Percentiles rank a stretch among this genome's conserved stretches.
Conservation (phyloP, 306 rosid species). For the Corylus americana region DNA sequence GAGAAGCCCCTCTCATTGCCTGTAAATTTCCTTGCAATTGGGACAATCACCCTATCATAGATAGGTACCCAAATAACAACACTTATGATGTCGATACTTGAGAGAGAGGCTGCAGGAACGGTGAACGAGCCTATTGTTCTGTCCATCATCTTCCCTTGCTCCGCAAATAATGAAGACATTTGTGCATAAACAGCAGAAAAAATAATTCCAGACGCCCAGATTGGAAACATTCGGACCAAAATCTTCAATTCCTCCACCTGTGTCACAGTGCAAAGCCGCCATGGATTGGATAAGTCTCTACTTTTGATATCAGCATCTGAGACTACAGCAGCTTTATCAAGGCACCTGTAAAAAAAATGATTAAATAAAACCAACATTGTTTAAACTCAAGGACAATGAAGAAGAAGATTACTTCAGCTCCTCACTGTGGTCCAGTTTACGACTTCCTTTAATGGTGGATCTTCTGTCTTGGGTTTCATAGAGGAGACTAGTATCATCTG, state of each 20-base stretch:
- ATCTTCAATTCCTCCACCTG: constrained; percentile 96
- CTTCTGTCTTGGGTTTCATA: constrained; percentile 71
- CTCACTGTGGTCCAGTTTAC: constrained; percentile 78
- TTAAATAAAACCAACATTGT: not conserved
- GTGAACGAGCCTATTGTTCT: constrained; percentile 70
- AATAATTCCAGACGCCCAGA: constrained; percentile 89
- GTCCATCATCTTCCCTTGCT: constrained; percentile 89
- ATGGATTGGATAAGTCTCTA: constrained; percentile 61
- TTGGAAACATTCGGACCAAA: constrained; percentile 90
- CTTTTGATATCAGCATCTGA: constrained; percentile 56
- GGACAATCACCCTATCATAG: constrained; percentile 77
- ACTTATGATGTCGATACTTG: constrained; percentile 70
- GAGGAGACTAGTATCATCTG: constrained; percentile 70
- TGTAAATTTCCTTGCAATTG: constrained; percentile 72
- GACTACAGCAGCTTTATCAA: constrained; percentile 83
- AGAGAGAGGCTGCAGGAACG: constrained; percentile 93
- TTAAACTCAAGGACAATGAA: not conserved
- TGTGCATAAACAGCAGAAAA: constrained; percentile 94
- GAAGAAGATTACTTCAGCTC: constrained; percentile 62
- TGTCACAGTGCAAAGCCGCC: constrained; percentile 93
- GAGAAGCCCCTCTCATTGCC: constrained; percentile 89
- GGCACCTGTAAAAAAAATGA: constrained; percentile 58
- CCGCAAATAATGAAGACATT: constrained; percentile 94
- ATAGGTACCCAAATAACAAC: constrained; percentile 93
- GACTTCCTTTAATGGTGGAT: constrained; percentile 94